These are phyloP conservation scores for Clavispora phyllophila DNA, from an alignment of 805 yeast species.

Conservation along the genomic window DNA sequence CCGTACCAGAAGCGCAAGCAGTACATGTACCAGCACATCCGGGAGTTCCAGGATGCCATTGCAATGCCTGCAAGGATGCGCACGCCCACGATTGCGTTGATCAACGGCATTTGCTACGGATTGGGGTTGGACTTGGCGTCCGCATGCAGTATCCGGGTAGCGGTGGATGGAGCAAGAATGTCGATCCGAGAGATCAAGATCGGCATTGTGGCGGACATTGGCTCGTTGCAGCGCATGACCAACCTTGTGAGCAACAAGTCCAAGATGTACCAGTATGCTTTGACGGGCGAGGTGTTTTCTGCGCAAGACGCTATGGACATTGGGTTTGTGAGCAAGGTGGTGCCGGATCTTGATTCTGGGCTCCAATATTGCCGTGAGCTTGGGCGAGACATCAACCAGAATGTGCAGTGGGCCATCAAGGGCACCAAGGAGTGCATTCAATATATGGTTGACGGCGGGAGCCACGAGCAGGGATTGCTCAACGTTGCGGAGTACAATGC, in stretches of 20 bases:
- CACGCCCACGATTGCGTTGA: conserved; percentile 61
- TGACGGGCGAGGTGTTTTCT: conserved; percentile 55
- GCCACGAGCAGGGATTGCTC: conserved; percentile 41
- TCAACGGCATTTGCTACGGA: conserved; percentile 64
- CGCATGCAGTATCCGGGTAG: conserved; percentile 54
- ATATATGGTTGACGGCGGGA: conserved; percentile 29
- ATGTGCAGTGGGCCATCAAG: conserved; percentile 54
- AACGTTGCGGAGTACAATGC: conserved; percentile 54
- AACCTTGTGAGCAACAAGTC: conserved; percentile 49
- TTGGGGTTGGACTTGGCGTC: conserved; percentile 64
- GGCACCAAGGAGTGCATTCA: conserved; percentile 61
- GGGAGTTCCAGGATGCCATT: conserved; percentile 56
- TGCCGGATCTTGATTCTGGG: conserved; percentile 45
- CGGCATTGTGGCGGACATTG: conserved; percentile 78
- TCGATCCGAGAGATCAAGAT: conserved; percentile 66
- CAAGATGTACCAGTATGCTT: conserved; percentile 53
- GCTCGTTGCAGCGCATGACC: conserved; percentile 67
- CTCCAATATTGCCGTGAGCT: conserved; percentile 43
- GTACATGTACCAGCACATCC: conserved; percentile 35
- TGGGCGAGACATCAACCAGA: conserved; percentile 43
- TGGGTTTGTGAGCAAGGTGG: conserved; percentile 50
- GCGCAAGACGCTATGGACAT: conserved; percentile 50
- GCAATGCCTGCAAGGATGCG: conserved; percentile 41
- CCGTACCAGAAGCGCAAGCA: conserved; percentile 18
- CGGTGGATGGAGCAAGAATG: conserved; percentile 46